phyloP scores from a whole-genome alignment of 306 rosid genomes.

The Astragalus glycyphyllos region DNA sequence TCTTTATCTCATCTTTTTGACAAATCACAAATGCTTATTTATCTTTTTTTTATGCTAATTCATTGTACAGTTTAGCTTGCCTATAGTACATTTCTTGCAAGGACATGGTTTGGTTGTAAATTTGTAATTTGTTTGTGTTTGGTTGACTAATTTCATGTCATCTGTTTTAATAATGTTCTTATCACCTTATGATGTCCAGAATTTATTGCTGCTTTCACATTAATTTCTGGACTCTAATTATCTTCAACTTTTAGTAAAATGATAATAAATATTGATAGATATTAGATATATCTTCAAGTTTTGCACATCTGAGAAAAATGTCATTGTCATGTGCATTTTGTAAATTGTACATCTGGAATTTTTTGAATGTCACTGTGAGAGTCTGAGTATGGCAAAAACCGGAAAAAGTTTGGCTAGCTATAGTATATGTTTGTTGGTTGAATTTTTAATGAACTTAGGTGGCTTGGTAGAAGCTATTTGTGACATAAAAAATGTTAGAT shows the following conservation, averaged over 20 bases:
- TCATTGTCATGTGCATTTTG: neutral
- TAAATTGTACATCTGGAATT: slow-evolving; percentile 11
- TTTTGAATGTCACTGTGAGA: neutral
- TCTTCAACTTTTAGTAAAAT: no score
- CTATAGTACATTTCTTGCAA: no score
- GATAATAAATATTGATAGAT: no score
- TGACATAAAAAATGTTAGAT: slow-evolving; percentile 35
- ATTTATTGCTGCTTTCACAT: no score
- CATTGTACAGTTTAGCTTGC: neutral
- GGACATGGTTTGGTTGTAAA: neutral
- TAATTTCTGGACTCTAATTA: no score
- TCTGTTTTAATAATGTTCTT: no score
- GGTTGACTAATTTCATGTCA: no score
- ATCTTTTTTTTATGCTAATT: neutral
- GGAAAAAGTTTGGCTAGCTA: slow-evolving; percentile 1
- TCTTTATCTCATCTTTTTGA: neutral
- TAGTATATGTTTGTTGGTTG: slow-evolving; percentile 9
- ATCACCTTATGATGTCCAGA: no score
- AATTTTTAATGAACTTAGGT: slow-evolving; percentile 37
- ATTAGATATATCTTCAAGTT: no score
- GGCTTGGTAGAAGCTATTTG: slow-evolving; percentile 28
- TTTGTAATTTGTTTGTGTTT: slow-evolving; percentile 1
- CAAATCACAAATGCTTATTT: neutral
- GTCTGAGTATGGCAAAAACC: neutral
- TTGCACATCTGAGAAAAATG: no score